A percentile compares a stretch with the other conserved stretches of the same genome.
Evolutionary conservation across 2,329 filamentous ascomycete genomes (phyloP).

Genomic region (Hymenoscyphus fructigenus): DNA sequence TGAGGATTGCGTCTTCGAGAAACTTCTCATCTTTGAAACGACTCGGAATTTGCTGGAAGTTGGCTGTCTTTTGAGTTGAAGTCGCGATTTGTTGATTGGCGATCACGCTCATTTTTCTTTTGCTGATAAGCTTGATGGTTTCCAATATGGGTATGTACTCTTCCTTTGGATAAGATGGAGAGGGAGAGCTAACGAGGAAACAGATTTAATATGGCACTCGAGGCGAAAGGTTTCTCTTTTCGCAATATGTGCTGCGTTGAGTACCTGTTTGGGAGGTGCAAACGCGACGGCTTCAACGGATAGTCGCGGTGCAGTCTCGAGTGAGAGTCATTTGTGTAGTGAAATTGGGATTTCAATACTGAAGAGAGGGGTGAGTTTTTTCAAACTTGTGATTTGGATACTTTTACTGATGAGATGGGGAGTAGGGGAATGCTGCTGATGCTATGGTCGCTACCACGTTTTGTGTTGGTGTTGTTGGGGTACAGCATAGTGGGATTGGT

Average conservation of each 20-base stretch:
- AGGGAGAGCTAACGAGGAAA: neutral
- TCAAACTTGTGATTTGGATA: neutral
- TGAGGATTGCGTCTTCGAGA: too few species aligned
- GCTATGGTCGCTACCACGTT: constrained; percentile 72
- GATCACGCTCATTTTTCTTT: too few species aligned
- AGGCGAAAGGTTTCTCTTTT: neutral
- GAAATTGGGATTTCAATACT: constrained; percentile 51
- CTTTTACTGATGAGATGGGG: neutral
- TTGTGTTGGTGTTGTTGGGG: constrained; percentile 72
- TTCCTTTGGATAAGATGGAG: neutral
- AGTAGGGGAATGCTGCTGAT: constrained; percentile 70
- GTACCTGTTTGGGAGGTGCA: neutral
- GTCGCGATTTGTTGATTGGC: too few species aligned
- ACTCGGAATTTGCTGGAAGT: too few species aligned
- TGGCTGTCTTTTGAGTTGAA: too few species aligned
- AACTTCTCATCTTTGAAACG: too few species aligned
- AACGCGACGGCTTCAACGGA: constrained; percentile 4
- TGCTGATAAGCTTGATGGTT: too few species aligned
- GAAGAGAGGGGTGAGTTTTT: constrained; percentile 43
- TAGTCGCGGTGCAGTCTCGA: constrained; percentile 49
- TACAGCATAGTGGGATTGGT: constrained; percentile 81
- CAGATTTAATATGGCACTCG: neutral
- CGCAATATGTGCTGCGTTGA: neutral
- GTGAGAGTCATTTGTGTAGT: constrained; percentile 53
- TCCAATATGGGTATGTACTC: too few species aligned